These are phyloP conservation scores for Lithohypha guttulata DNA, from an alignment of 2,329 filamentous ascomycete species.

Conservation along the genomic window DNA sequence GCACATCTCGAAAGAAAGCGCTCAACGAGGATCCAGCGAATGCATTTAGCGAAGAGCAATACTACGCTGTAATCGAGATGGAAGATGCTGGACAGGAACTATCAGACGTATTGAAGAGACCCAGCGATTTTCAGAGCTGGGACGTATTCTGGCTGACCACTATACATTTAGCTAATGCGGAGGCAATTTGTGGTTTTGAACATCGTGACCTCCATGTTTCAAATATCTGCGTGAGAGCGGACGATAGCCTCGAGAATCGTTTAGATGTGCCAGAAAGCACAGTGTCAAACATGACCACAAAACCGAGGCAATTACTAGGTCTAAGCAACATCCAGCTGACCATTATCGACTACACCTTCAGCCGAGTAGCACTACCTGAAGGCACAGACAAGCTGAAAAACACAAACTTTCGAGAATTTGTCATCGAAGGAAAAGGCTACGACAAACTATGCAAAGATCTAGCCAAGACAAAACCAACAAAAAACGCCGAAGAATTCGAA, in stretches of 20 bases:
- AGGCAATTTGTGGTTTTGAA: conserved; percentile 51
- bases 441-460: neutral
- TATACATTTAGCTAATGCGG: conserved; percentile 49
- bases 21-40: conserved; percentile 46
- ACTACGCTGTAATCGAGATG: conserved; percentile 58
- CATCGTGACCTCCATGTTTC: conserved; percentile 38
- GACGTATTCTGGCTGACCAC: conserved; percentile 60
- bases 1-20: conserved; percentile 32
- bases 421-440: conserved; percentile 8
- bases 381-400: neutral
- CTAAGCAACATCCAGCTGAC: conserved; percentile 50
- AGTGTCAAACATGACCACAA: conserved; percentile 23
- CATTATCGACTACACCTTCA: conserved; percentile 58
- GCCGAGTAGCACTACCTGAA: conserved; percentile 43
- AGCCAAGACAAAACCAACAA: neutral
- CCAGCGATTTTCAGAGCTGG: conserved; percentile 40
- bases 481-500: conserved; percentile 9
- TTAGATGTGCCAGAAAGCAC: conserved; percentile 25
- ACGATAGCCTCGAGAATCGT: conserved; percentile 26
- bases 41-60: conserved; percentile 43
- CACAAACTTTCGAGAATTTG: conserved; percentile 4
- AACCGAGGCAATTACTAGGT: conserved; percentile 33
- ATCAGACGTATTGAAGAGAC: conserved; percentile 34
- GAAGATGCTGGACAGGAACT: conserved; percentile 52
- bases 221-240: conserved; percentile 13